Percentiles rank a stretch among this genome's conserved stretches.
Evolutionary conservation across 2,329 filamentous ascomycete genomes (phyloP).

Genomic region (Aspergillus unguis): DNA sequence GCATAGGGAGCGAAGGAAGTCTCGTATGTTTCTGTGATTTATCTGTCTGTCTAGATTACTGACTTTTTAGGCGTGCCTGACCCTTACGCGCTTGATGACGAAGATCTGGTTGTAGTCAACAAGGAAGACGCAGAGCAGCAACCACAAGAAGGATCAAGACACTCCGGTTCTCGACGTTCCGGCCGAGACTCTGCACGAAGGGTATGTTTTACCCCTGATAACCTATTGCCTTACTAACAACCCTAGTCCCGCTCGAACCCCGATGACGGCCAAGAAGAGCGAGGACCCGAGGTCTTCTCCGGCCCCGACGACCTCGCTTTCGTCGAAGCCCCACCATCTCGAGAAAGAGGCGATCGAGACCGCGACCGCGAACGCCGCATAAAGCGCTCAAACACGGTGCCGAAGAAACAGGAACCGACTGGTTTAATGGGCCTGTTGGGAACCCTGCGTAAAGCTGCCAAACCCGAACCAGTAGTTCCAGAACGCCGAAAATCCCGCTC

Average conservation of each 20-base stretch:
- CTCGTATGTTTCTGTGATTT: slow-evolving; percentile 24
- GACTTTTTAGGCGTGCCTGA: slow-evolving; percentile 40
- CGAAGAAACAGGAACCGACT: slow-evolving; percentile 56
- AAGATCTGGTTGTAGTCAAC: slow-evolving; percentile 61
- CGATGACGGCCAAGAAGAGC: slow-evolving; percentile 41
- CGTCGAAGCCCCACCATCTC: slow-evolving; percentile 44
- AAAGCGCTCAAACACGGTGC: slow-evolving; percentile 60
- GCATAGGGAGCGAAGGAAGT: slow-evolving; percentile 52
- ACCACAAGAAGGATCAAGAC: slow-evolving; percentile 32
- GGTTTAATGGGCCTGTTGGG: slow-evolving; percentile 64
- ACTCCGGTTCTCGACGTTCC: slow-evolving; percentile 26
- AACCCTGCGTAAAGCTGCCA: slow-evolving; percentile 33
- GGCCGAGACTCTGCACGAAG: slow-evolving; percentile 38
- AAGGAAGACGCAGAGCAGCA: slow-evolving; percentile 40
- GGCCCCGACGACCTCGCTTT: slow-evolving; percentile 52
- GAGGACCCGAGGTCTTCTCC: slow-evolving; percentile 43
- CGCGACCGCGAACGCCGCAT: slow-evolving; percentile 40
- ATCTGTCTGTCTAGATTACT: background rate
- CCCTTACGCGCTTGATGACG: slow-evolving; percentile 63
- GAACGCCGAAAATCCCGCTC: slow-evolving; percentile 39
- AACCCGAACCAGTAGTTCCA: slow-evolving; percentile 33
- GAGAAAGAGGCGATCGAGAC: slow-evolving; percentile 15
- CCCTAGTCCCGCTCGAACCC: slow-evolving; percentile 33
- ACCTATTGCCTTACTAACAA: background rate
- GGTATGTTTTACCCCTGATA: slow-evolving; percentile 23